Evolutionary conservation across 2,329 filamentous ascomycete species (phyloP).

Genomic region (Aspergillus quadricinctus): DNA sequence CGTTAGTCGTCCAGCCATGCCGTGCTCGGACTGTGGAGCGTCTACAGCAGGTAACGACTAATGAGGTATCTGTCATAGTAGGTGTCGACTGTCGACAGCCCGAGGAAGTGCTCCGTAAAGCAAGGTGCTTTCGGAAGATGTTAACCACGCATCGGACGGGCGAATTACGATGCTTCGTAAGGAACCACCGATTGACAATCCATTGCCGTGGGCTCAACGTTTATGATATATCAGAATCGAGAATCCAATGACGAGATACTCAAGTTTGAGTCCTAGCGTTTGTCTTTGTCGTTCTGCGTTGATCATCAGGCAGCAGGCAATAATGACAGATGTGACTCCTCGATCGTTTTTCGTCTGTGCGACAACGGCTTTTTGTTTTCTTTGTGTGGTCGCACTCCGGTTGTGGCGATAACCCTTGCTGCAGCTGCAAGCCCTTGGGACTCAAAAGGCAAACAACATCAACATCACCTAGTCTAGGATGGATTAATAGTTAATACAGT

Average conservation of each 20-base stretch:
- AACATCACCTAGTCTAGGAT: neutral
- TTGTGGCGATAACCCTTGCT: constrained; percentile 4
- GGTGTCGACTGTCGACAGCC: neutral
- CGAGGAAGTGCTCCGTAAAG: neutral
- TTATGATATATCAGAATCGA: neutral
- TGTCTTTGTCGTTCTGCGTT: neutral
- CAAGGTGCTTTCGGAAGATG: neutral
- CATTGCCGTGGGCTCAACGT: neutral
- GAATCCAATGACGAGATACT: neutral
- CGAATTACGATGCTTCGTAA: neutral
- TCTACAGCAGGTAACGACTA: neutral
- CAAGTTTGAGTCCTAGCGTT: neutral
- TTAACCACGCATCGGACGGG: neutral
- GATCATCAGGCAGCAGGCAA: neutral
- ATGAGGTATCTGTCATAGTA: neutral
- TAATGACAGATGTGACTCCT: neutral
- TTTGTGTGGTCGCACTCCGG: constrained; percentile 6
- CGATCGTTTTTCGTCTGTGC: constrained; percentile 20
- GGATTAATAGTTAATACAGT: neutral
- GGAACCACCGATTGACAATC: neutral
- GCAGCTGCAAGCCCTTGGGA: neutral
- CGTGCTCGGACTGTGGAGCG: neutral
- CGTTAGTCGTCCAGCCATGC: neutral
- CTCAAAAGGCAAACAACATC: neutral
- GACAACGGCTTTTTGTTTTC: constrained; percentile 20